Base-by-base conservation (phyloP, 345 rosid genomes). In the Rhodamnia rubescens region DNA sequence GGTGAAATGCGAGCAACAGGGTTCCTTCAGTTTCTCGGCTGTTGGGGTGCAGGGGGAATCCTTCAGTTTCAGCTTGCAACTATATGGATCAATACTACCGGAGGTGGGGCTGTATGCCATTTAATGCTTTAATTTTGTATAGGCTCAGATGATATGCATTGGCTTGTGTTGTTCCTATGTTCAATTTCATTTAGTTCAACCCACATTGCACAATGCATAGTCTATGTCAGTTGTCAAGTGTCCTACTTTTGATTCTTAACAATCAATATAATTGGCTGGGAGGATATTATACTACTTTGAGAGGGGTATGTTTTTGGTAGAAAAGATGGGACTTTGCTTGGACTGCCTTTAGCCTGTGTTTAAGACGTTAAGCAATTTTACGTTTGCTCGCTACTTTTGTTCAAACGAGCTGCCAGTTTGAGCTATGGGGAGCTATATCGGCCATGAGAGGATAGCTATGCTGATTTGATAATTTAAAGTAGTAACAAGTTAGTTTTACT, bases 21-120 rank as follows among this genome's bases (percentile, higher is more conserved):
- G 99, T 5, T 49, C 91, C 0, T 95, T 97, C 86, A 89, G 90
- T 40, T 97, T 97, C 94, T 96, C 98, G 29, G 98, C 99, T 40
- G 61, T 92, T 83, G 97, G 98, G 52, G 84, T 88, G 21, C 96
- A 93, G 86, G 98, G 95, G 82, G 91, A 95, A 86, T 81, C 89
- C 85, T 96, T 93, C 84, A 90, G 91, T 85, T 92, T 95, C 92
- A 89, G 90, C 82, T 83, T 97, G 89, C 93, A 93, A 83, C 94
- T 97, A 40, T 93, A 87, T 86, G 98, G 93, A 53, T 88, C 92
- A 40, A 87, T 93, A 83, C 27, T 89, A 36, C 93, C 98, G 22
- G 96, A 92, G 95, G 98, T 95, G 83, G 74, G 78, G 84, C 55
- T 86, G 56, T 53, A 51, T 44, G 52, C 82, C 59, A 27, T 83